Conservation (phyloP, 2,329 filamentous ascomycete species). For the Colletotrichum eleusines region DNA sequence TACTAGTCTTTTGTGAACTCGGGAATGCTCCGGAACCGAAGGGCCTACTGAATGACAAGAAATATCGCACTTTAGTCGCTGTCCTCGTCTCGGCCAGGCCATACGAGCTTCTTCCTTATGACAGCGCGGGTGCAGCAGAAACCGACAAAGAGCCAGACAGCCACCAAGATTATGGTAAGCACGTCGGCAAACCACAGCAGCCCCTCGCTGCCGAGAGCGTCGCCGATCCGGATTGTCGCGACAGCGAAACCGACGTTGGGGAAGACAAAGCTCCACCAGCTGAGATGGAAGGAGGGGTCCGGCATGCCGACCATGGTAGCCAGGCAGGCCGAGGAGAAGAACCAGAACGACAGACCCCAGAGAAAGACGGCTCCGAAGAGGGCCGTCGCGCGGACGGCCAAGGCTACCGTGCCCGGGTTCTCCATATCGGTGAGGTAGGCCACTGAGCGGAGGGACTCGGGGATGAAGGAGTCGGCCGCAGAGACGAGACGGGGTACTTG, state of each 20-base stretch:
- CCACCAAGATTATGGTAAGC: slow-evolving; percentile 62
- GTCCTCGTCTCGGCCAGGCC: slow-evolving; percentile 51
- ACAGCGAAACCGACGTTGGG: slow-evolving; percentile 69
- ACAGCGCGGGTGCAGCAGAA: slow-evolving; percentile 58
- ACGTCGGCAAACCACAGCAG: slow-evolving; percentile 62
- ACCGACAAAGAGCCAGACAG: slow-evolving; percentile 63
- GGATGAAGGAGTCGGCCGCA: slow-evolving; percentile 21
- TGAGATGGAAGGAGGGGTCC: slow-evolving; percentile 53
- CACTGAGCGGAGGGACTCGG: slow-evolving; percentile 25
- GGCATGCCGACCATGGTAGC: slow-evolving; percentile 56
- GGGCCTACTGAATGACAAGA: background rate
- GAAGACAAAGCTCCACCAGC: slow-evolving; percentile 74
- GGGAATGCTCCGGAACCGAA: too few relatives aligned
- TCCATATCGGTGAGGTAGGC: slow-evolving; percentile 34
- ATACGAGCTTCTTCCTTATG: slow-evolving; percentile 58
- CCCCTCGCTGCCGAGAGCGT: slow-evolving; percentile 58
- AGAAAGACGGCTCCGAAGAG: slow-evolving; percentile 46
- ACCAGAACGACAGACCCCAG: slow-evolving; percentile 57
- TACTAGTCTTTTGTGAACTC: too few relatives aligned
- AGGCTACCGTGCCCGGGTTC: slow-evolving; percentile 27
- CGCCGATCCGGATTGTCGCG: slow-evolving; percentile 64
- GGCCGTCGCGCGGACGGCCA: slow-evolving; percentile 31
- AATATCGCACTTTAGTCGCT: slow-evolving; percentile 2
- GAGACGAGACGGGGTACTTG: slow-evolving; percentile 29
- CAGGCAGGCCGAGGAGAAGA: slow-evolving; percentile 62